Evolutionary conservation across 805 yeast species (phyloP), one percentile per base, ranked within the genome.

Genomic region (Sugiyamaella smithiae): DNA sequence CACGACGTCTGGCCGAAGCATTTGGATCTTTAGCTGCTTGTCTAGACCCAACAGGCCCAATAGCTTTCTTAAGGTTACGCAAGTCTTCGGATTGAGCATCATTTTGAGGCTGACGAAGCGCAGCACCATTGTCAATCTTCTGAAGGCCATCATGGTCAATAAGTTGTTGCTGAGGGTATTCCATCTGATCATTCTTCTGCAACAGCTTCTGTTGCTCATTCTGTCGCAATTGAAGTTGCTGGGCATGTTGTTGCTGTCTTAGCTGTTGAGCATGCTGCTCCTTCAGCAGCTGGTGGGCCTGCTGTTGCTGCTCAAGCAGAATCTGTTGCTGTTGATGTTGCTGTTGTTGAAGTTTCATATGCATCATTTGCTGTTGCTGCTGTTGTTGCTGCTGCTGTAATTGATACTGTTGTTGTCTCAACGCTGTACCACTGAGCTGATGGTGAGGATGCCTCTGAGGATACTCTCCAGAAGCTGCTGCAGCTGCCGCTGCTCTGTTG

Each of bases 1-100:
- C 96, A 43, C 91, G 79, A 58, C 87, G 85, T 17, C 62, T 48
- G 5, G 58, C 59, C 5, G 54, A 41, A 2, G 60, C 64, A 16
- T 49, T 52, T 2, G 59, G 60, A 19, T 58, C 56, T 47, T 57
- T 57, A 24, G 60, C 36, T 31, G 53, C 28, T 35, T 45, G 17
- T 42, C 46, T 0, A 52, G 55, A 12, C 56, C 59, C 58, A 2
- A 56, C 57, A 1, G 61, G 60, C 16, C 54, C 55, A 8, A 61
- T 58, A 2, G 59, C 62, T 44, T 59, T 56, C 46, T 60, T 63
- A 25, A 60, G 46, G 38, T 54, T 57, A 31, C 56, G 53, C 24
- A 60, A 51, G 43, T 59, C 61, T 25, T 55, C 55, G 24, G 59
- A 57, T 37, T 59, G 62, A n/a, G 46, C 42, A 3, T 24, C 17